Conservation (phyloP, 1,284 basidiomycete genomes). For the Ustilago esculenta region DNA sequence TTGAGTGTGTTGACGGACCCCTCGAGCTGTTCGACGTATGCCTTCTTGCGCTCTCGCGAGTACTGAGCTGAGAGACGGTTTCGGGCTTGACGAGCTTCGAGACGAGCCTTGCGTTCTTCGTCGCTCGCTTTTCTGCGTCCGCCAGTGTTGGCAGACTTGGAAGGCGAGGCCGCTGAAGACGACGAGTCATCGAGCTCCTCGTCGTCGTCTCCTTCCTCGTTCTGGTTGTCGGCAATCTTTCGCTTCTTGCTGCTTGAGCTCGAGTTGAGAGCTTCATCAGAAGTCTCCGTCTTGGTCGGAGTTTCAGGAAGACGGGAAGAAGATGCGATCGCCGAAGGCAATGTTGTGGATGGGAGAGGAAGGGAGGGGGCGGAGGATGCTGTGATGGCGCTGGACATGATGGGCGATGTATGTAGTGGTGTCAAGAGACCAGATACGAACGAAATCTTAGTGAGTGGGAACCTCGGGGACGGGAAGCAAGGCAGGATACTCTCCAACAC, state of each 20-base stretch:
- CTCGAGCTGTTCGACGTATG: slow-evolving; percentile 58
- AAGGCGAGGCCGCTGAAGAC: slow-evolving; percentile 19
- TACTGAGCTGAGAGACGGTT: slow-evolving; percentile 65
- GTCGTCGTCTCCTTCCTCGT: slow-evolving; percentile 16
- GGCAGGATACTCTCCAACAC: slow-evolving; percentile 22
- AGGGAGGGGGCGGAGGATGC: slow-evolving; percentile 9
- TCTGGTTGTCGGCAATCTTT: slow-evolving; percentile 8
- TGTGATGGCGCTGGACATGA: slow-evolving; percentile 21
- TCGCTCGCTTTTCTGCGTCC: slow-evolving; percentile 48
- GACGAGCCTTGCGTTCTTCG: slow-evolving; percentile 59
- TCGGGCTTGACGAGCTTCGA: slow-evolving; percentile 62
- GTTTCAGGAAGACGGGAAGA: slow-evolving; percentile 33
- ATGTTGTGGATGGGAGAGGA: slow-evolving; percentile 12
- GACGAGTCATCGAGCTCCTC: slow-evolving; percentile 15
- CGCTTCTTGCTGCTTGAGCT: slow-evolving; percentile 38
- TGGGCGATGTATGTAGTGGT: slow-evolving; percentile 15
- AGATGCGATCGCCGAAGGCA: slow-evolving; percentile 13
- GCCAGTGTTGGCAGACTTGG: slow-evolving; percentile 23
- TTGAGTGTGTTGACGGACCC: slow-evolving; percentile 42
- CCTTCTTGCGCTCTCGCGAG: slow-evolving; percentile 64
- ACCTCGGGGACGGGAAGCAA: neutral
- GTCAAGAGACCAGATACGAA: slow-evolving; percentile 2
- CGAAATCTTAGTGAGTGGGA: slow-evolving; percentile 6
- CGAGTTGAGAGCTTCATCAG: neutral
- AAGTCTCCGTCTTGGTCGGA: slow-evolving; percentile 27